Percentiles rank a stretch among this genome's conserved stretches.
These are phyloP conservation scores for Tuber melanosporum DNA, from an alignment of 495 filamentous ascomycete species.

Conservation along the genomic window DNA sequence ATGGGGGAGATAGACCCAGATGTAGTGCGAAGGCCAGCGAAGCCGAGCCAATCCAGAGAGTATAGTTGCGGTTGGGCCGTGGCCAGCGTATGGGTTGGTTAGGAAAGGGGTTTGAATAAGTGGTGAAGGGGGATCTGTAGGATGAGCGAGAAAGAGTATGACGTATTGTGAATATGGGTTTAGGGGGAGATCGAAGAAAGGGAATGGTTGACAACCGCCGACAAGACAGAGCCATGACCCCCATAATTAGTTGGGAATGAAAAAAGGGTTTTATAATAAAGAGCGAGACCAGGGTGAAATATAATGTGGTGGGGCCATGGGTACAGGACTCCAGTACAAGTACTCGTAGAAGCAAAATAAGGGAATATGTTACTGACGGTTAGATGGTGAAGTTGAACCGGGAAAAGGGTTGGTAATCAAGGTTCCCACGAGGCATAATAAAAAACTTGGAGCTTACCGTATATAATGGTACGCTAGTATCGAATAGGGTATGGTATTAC, in stretches of 20 bases:
- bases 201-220: constrained; percentile 16
- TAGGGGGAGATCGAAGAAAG: constrained; percentile 6
- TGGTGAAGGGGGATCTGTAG: constrained; percentile 12
- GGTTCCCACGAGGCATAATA: not conserved
- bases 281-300: constrained; percentile 9
- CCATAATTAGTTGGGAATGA: constrained; percentile 16
- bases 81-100: constrained; percentile 15
- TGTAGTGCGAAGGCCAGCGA: constrained; percentile 17
- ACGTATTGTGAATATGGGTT: constrained; percentile 19
- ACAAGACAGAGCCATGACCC: constrained; percentile 16
- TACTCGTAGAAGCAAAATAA: not conserved
- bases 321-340: not conserved
- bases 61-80: constrained; percentile 2
- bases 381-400: not conserved
- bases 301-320: constrained; percentile 13
- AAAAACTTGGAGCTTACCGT: not conserved
- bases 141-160: constrained; percentile 17
- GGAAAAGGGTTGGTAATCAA: not conserved
- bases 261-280: constrained; percentile 12
- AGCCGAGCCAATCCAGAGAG: constrained; percentile 20
- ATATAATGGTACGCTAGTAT: not conserved
- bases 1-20: constrained; percentile 14
- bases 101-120: constrained; percentile 6
- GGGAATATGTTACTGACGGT: not conserved
- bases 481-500: not conserved